A percentile compares a stretch with the other conserved stretches of the same genome.
These are phyloP conservation scores for Candolleomyces eurysporus DNA, from an alignment of 768 basidiomycete genomes.

Conservation along the genomic window DNA sequence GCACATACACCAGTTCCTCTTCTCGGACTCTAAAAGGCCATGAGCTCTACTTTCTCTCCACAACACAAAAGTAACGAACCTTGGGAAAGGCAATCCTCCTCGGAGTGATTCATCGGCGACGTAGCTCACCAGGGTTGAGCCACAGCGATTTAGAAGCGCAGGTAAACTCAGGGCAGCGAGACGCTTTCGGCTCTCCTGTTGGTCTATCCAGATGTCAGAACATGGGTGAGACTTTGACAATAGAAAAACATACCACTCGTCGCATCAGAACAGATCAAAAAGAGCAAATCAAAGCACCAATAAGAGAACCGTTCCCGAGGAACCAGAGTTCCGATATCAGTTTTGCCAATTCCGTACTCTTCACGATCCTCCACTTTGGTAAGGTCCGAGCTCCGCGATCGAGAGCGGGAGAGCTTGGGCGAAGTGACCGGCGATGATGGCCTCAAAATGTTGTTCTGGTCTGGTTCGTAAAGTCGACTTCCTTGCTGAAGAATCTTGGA, in stretches of 20 bases:
- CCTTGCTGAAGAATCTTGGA: constrained; percentile 72
- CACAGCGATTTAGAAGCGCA: constrained; percentile 75
- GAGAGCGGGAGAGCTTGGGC: not conserved
- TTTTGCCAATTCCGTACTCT: constrained; percentile 52
- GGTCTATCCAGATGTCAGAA: constrained; percentile 39
- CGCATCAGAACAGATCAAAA: constrained; percentile 71
- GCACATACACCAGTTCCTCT: constrained; percentile 84
- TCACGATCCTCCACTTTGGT: constrained; percentile 28
- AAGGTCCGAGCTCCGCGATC: constrained; percentile 7
- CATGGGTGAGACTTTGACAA: not conserved
- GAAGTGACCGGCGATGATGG: constrained; percentile 12
- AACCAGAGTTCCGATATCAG: constrained; percentile 51
- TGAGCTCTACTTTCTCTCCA: not conserved
- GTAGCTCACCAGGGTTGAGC: constrained; percentile 63
- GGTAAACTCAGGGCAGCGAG: constrained; percentile 74
- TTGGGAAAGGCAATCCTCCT: constrained; percentile 86
- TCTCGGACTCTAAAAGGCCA: constrained; percentile 62
- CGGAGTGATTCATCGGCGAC: constrained; percentile 83
- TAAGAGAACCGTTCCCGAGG: constrained; percentile 86
- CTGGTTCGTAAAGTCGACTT: constrained; percentile 56
- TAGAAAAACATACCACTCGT: constrained; percentile 47
- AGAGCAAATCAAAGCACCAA: constrained; percentile 89
- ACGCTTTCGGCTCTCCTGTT: constrained; percentile 56
- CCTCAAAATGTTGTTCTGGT: constrained; percentile 12
- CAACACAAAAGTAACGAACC: constrained; percentile 39